These are phyloP conservation scores for Pezicula carpinea DNA, from an alignment of 2,329 filamentous ascomycete species.

Conservation along the genomic window DNA sequence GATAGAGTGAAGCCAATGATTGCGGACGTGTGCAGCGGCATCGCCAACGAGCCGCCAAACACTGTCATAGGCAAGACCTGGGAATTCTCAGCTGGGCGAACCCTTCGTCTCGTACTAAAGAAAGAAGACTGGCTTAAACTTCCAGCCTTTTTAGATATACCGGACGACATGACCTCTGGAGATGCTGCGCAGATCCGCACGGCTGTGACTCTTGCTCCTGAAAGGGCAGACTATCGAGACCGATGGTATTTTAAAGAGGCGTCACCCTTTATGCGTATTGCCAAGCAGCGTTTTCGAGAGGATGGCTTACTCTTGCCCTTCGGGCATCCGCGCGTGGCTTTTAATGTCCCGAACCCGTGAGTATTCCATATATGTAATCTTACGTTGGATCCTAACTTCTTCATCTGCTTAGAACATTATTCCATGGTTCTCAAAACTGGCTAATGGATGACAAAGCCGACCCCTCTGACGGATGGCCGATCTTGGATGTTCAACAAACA, in stretches of 20 bases:
- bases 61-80: slow-evolving; percentile 9
- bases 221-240: slow-evolving; percentile 10
- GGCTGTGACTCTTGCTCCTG: slow-evolving; percentile 7
- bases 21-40: slow-evolving; percentile 4
- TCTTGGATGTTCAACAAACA: slow-evolving; percentile 21
- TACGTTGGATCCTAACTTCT: slow-evolving; percentile 7
- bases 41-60: slow-evolving; percentile 3
- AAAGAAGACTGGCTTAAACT: slow-evolving; percentile 6
- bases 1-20: slow-evolving; percentile 8
- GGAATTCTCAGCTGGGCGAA: slow-evolving; percentile 4
- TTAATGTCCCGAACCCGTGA: slow-evolving; percentile 37
- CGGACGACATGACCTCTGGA: slow-evolving; percentile 5
- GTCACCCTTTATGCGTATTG: slow-evolving; percentile 18
- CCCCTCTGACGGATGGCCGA: slow-evolving; percentile 32
- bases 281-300: slow-evolving; percentile 27
- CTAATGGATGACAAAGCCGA: slow-evolving; percentile 32
- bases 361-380: slow-evolving; percentile 16
- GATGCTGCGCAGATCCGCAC: slow-evolving; percentile 5
- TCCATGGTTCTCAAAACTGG: slow-evolving; percentile 27
- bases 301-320: slow-evolving; percentile 38
- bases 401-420: slow-evolving; percentile 31
- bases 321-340: slow-evolving; percentile 21
- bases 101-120: slow-evolving; percentile 9
- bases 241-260: slow-evolving; percentile 5
- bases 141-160: slow-evolving; percentile 4